A percentile compares a stretch with the other conserved stretches of the same genome.
phyloP scores from a whole-genome alignment of 345 rosid genomes.

The Microthlaspi erraticum region DNA sequence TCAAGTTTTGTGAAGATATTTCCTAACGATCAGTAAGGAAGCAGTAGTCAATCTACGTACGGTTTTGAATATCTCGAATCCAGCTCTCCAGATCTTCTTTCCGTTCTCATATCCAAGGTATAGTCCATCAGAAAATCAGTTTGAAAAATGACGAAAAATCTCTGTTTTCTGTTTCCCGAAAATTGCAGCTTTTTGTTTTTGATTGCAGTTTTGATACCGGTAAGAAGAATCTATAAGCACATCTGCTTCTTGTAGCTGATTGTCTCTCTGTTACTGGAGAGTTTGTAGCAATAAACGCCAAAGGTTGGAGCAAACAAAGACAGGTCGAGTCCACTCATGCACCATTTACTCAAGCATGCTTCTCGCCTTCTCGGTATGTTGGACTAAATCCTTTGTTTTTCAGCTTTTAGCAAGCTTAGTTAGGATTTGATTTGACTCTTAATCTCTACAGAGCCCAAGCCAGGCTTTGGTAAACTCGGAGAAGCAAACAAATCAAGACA shows the following conservation, averaged over 20 bases:
- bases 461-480: too few relatives aligned
- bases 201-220: constrained; percentile 85
- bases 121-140: too few relatives aligned
- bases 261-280: constrained; percentile 80
- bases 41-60: too few relatives aligned
- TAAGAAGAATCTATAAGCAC: constrained; percentile 69
- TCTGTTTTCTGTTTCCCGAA: too few relatives aligned
- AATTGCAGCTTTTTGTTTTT: too few relatives aligned
- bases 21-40: too few relatives aligned
- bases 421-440: background rate
- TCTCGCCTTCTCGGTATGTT: constrained; percentile 92
- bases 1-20: too few relatives aligned
- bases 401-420: background rate
- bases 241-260: constrained; percentile 70
- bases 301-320: constrained; percentile 72
- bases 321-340: constrained; percentile 62
- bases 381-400: background rate
- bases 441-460: constrained; percentile 76
- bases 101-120: too few relatives aligned
- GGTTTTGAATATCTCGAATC: too few relatives aligned
- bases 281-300: constrained; percentile 79
- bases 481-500: too few relatives aligned
- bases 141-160: too few relatives aligned
- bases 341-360: constrained; percentile 89
- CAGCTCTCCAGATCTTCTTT: too few relatives aligned